phyloP scores from a whole-genome alignment of 1,284 basidiomycete genomes.

The Ustilago lituana region DNA sequence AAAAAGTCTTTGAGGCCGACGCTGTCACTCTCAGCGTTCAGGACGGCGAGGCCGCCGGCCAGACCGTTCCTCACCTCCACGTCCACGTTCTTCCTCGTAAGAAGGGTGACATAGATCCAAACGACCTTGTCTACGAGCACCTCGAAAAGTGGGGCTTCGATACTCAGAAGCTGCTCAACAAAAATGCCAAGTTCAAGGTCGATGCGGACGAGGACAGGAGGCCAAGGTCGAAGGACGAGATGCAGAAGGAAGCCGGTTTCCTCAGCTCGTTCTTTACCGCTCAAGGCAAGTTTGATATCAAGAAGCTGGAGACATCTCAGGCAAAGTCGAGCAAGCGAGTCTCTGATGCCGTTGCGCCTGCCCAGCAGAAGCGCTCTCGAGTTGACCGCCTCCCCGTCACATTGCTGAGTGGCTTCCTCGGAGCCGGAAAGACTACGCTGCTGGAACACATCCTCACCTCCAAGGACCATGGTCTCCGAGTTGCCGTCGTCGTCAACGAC shows the following conservation, averaged over 20 bases:
- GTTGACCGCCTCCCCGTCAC: slow-evolving; percentile 68
- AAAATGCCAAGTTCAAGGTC: slow-evolving; percentile 16
- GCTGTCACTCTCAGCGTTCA: slow-evolving; percentile 62
- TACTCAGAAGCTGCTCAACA: slow-evolving; percentile 24
- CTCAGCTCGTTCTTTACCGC: slow-evolving; percentile 32
- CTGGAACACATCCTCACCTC: slow-evolving; percentile 69
- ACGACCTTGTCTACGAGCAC: slow-evolving; percentile 57
- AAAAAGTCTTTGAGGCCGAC: slow-evolving; percentile 51
- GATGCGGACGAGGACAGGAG: slow-evolving; percentile 55
- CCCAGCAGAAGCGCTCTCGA: slow-evolving; percentile 24
- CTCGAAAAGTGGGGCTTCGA: slow-evolving; percentile 56
- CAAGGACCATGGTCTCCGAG: slow-evolving; percentile 68
- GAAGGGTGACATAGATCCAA: slow-evolving; percentile 59
- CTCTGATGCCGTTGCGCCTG: slow-evolving; percentile 1
- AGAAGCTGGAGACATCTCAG: slow-evolving; percentile 4
- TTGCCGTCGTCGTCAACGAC: slow-evolving; percentile 70
- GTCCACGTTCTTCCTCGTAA: slow-evolving; percentile 64
- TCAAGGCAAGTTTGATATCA: slow-evolving; percentile 25
- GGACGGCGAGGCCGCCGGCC: slow-evolving; percentile 58
- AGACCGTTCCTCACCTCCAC: slow-evolving; percentile 63
- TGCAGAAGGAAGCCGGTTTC: slow-evolving; percentile 55
- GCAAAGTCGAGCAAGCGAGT: slow-evolving; percentile 17
- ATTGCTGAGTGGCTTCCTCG: slow-evolving; percentile 70
- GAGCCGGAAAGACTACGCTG: slow-evolving; percentile 70
- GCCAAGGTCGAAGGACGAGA: slow-evolving; percentile 51